Evolutionary conservation across 163 green algal genomes (phyloP), one percentile per base, ranked within the genome.

Genomic region (Scenedesmus sp.): DNA sequence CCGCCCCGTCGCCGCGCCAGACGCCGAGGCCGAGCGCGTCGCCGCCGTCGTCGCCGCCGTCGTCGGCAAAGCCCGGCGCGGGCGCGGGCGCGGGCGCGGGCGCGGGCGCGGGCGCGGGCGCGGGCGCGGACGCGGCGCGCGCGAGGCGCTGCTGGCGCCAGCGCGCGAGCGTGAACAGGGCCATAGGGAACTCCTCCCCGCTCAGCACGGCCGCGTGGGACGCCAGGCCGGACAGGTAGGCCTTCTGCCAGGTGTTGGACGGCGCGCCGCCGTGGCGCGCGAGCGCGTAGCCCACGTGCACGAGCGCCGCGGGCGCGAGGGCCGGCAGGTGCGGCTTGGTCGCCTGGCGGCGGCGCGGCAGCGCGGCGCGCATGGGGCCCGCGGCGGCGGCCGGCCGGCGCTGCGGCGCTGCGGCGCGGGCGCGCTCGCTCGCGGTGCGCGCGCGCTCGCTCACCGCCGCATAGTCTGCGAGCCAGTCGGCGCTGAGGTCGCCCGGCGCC

Each of bases 161-260:
- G 31, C 57, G 56, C 17, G 67, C 67, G 1, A 76, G 34, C 10
- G 51, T 76, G 51, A 57, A 76, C 1, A 76, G 51, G 0, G 58
- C 67, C 53, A 76, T 44, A 11, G 67, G 53, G 26, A 76, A 76
- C 67, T 76, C 67, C 51, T 76, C 51, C 2, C 67, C 67, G 29
- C 20, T 51, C 53, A 76, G 67, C 20, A 39, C 53, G 24, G 64
- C 53, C 20, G 67, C 51, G 26, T 9, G 9, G 3, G 29, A 50
- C 34, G 51, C 45, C 7, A 76, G 39, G 11, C 29, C 53, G 18
- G 42, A 15, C 67, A 76, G 56, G 67, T 76, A 76, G 26, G 18
- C 3, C 67, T 76, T 76, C 13, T n/a, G 67, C 67, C 67, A 76
- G 24, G 31, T 65, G 67, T 76, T 76, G 58, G 67, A 76, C 0